Base-by-base conservation (phyloP, 768 basidiomycete species). In the Agaricus bisporus region DNA sequence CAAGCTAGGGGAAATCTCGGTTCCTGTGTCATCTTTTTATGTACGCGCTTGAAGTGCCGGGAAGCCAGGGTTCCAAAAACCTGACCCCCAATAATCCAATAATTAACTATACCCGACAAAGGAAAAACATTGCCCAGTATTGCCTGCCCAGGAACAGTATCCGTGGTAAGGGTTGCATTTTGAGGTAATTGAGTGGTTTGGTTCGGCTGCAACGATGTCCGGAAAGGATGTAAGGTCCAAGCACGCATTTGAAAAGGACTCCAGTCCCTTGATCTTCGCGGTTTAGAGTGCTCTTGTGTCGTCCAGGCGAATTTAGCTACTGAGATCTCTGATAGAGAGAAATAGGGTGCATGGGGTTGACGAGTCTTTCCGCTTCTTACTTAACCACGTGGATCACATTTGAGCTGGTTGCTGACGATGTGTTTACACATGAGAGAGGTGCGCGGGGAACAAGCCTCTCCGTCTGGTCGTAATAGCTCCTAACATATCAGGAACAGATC, bases 1-100 rank as follows among this genome's bases (percentile, higher is more conserved):
- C 28, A 39, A 39, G 12, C 28, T 41, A 47, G 43, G 22, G 52
- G 7, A 10, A 22, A 36, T 28, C n/a, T 37, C 41, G 43, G n/a
- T 37, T 45, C 45, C 36, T 47, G 45, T 54, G 46, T 54, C 49
- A 51, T 43, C 43, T 52, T 49, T 51, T 43, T 52, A 54, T 54
- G 41, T 35, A 26, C n/a, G 41, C 47, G 14, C 28, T 32, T 35
- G 47, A 25, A 35, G 29, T 41, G n/a, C 38, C 41, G 47, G 46
- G 53, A 54, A 54, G 53, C 46, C 53, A 54, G 53, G 53, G 53
- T 48, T 54, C 32, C 35, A 39, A 28, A 43, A 29, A 42, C 25
- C 5, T n/a, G n/a, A n/a, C 26, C 41, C 44, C 25, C 38, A 38
- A 38, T 26, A 45, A 45, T 46, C 25, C 39, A 53, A 38, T 26